Base-by-base conservation (phyloP, 768 basidiomycete species). In the Rhodocollybia butyracea region DNA sequence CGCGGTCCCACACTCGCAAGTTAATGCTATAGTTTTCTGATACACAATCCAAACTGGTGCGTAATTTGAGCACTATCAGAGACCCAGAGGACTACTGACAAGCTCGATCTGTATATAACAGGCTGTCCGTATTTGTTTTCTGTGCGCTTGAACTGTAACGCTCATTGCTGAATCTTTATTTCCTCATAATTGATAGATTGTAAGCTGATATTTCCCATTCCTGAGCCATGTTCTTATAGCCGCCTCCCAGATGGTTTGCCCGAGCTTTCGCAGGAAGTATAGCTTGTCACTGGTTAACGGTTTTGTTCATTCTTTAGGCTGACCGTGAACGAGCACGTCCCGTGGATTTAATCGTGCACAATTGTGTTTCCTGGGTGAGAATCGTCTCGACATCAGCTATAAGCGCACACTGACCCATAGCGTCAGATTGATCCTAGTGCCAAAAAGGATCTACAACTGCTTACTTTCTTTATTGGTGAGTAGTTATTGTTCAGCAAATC, bases 391-490 rank as follows among this genome's bases (percentile, higher is more conserved):
- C 7, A 10, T 40, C 21, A 17, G 5, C 39, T 5, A 13, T 5
- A 17, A 13, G 15, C n/a, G 8, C 15, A 6, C n/a, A 40, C 39
- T 17, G 17, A 10, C 5, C 6, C n/a, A 6, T 40, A 10, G 15
- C 17, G 8, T 19, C 21, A 46, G 45, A 13, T 46, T n/a, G 45
- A 46, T 22, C 22, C 8, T 12, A 26, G 15, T 24, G 12, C 7
- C 45, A 8, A 26, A n/a, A 24, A 30, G 29, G 47, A 31, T 26
- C 26, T 50, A 24, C 47, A 50, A 36, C 19, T 50, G 29, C 47
- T 50, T 31, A 50, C 27, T 34, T 36, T 24, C 30, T 50, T 50
- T 21, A 31, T 50, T 30, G 47, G 47, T 50, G 4, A n/a, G 47
- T 30, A 21, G 17, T 15, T 17, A 22, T 6, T 34, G 27, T 12